A percentile compares a stretch with the other conserved stretches of the same genome.
Conservation (phyloP, 805 yeast genomes). For the Hanseniaspora thailandica region DNA sequence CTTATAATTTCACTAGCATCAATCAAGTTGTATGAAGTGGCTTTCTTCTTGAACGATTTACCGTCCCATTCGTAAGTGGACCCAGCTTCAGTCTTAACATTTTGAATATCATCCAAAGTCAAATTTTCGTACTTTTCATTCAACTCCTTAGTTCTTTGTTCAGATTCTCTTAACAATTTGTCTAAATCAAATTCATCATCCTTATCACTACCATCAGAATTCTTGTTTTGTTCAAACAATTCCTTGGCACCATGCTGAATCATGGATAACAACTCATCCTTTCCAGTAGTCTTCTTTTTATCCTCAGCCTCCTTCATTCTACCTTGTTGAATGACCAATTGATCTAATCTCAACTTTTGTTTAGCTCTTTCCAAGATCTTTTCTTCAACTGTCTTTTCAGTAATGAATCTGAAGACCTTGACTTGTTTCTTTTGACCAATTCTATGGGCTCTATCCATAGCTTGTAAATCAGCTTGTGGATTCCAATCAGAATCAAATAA, state of each 20-base stretch:
- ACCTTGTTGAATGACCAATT: conserved; percentile 73
- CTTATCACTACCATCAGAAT: conserved; percentile 26
- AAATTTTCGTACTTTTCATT: conserved; percentile 52
- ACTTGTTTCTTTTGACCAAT: conserved; percentile 81
- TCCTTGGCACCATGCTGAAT: conserved; percentile 74
- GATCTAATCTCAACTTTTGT: conserved; percentile 66
- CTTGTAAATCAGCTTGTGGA: conserved; percentile 81
- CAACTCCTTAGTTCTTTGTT: conserved; percentile 49
- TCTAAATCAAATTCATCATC: conserved; percentile 48
- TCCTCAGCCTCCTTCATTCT: conserved; percentile 28
- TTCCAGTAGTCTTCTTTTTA: conserved; percentile 32
- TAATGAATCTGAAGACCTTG: conserved; percentile 61
- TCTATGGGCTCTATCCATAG: conserved; percentile 84
- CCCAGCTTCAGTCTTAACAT: conserved; percentile 39
- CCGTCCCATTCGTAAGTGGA: conserved; percentile 85
- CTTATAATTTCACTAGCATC: conserved; percentile 53
- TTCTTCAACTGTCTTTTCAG: conserved; percentile 76
- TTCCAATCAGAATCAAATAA: conserved; percentile 78
- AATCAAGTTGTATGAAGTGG: conserved; percentile 36
- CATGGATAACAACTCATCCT: conserved; percentile 68
- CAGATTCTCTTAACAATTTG: conserved; percentile 46
- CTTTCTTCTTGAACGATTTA: conserved; percentile 61
- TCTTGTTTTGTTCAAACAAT: conserved; percentile 31
- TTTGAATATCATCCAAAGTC: conserved; percentile 67
- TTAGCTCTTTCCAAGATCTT: conserved; percentile 73